These are phyloP conservation scores for Rhodofomes roseus DNA, from an alignment of 1,284 basidiomycete genomes.

Conservation along the genomic window DNA sequence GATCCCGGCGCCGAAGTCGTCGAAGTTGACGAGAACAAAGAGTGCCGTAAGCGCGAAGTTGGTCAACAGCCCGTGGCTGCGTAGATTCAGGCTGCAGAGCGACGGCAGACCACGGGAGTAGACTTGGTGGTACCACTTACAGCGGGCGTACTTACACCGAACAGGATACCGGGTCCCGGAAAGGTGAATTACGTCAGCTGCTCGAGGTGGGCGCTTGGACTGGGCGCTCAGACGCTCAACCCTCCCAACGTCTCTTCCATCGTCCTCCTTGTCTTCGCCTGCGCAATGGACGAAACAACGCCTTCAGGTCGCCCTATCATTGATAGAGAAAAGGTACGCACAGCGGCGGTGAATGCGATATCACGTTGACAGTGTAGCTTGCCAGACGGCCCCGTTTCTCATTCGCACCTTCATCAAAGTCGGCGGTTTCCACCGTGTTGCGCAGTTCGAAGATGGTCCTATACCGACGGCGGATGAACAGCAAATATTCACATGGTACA, in stretches of 20 bases:
- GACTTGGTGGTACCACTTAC: no score
- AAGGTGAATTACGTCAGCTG: background rate
- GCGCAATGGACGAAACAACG: constrained; percentile 26
- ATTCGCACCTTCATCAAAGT: constrained; percentile 80
- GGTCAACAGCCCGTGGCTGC: no score
- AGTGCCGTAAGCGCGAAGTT: no score
- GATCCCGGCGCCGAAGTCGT: background rate
- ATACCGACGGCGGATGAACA: constrained; percentile 74
- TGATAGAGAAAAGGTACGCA: constrained; percentile 36
- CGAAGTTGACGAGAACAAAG: no score
- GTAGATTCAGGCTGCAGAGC: no score
- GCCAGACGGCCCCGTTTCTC: constrained; percentile 71
- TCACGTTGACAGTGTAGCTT: background rate
- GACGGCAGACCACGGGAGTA: no score
- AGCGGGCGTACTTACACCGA: no score
- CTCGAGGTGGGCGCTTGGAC: background rate
- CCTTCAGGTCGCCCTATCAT: constrained; percentile 29
- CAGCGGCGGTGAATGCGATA: background rate
- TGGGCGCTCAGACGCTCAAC: background rate
- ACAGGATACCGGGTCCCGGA: background rate
- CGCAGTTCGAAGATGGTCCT: constrained; percentile 69
- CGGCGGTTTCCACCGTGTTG: constrained; percentile 65
- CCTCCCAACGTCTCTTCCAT: background rate
- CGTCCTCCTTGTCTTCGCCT: background rate
- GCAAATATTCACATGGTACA: constrained; percentile 67